These are phyloP conservation scores for Orbilia oligospora DNA, from an alignment of 2,329 filamentous ascomycete genomes.

Conservation along the genomic window DNA sequence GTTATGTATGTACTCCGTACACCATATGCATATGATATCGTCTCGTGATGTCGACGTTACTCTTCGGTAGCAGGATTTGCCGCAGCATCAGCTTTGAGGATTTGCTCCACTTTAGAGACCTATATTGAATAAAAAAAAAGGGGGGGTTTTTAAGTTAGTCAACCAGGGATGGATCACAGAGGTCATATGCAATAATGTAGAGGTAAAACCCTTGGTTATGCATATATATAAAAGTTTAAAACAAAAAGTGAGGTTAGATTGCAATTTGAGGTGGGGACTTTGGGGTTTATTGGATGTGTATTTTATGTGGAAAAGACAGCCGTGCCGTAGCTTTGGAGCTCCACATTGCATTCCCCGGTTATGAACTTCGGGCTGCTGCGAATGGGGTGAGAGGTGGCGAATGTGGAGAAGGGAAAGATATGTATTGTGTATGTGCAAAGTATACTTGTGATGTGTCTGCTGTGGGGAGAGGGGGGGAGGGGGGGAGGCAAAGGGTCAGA, in stretches of 20 bases:
- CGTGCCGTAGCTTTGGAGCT: background rate
- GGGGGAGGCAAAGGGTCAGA: background rate
- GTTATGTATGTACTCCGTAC: too few relatives aligned
- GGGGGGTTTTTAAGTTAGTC: too few relatives aligned
- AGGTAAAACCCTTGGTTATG: background rate
- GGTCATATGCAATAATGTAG: background rate
- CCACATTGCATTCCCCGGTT: background rate
- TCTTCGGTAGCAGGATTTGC: slow-evolving; percentile 20
- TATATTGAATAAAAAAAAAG: slow-evolving; percentile 4
- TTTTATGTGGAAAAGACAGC: too few relatives aligned
- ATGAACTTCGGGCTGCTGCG: slow-evolving; percentile 2
- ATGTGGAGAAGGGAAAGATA: background rate
- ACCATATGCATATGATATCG: slow-evolving; percentile 4
- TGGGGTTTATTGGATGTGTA: too few relatives aligned
- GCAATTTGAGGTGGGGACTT: background rate
- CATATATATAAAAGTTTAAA: slow-evolving; percentile 3
- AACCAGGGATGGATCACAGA: too few relatives aligned
- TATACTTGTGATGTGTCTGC: background rate
- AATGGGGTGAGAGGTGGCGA: background rate
- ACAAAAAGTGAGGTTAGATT: background rate
- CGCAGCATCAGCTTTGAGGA: slow-evolving; percentile 40
- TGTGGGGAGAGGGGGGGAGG: background rate
- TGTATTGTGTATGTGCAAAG: background rate
- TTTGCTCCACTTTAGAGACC: slow-evolving; percentile 50
- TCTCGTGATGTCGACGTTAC: slow-evolving; percentile 9